phyloP scores from a whole-genome alignment of 306 rosid genomes.

The Ammopiptanthus mongolicus region DNA sequence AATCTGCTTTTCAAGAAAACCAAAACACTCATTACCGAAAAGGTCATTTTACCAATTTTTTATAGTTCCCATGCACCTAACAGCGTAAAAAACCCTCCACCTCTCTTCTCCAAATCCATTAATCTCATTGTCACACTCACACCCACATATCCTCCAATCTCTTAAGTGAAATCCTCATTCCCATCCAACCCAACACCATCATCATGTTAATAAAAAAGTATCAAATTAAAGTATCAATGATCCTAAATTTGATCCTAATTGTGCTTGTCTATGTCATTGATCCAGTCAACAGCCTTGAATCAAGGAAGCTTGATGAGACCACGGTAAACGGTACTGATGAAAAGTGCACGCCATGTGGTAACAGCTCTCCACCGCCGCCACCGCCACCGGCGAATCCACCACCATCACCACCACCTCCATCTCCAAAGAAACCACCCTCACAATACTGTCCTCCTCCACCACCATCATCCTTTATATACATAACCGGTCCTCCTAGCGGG shows the following conservation, averaged over 20 bases:
- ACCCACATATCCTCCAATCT: neutral
- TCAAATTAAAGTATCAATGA: slow-evolving; percentile 19
- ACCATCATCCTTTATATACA: slow-evolving; percentile 22
- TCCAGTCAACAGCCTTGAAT: slow-evolving; percentile 21
- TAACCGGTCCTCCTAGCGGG: slow-evolving; percentile 47
- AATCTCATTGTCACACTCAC: neutral
- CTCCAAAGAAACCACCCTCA: slow-evolving; percentile 30
- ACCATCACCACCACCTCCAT: slow-evolving; percentile 31
- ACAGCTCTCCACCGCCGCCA: slow-evolving; percentile 24
- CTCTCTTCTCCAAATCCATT: neutral
- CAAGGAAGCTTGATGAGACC: slow-evolving; percentile 40
- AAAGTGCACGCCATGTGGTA: slow-evolving; percentile 34
- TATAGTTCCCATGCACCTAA: slow-evolving; percentile 43
- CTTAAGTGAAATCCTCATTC: neutral
- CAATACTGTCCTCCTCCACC: slow-evolving; percentile 37
- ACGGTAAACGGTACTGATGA: neutral
- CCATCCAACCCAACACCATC: neutral
- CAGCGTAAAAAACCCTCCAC: slow-evolving; percentile 32
- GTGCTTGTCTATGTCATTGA: slow-evolving; percentile 1
- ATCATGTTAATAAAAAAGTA: slow-evolving; percentile 15
- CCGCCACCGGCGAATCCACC: slow-evolving; percentile 31
- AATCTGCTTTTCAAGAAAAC: neutral
- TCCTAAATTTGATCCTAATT: slow-evolving; percentile 19
- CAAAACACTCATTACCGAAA: neutral
- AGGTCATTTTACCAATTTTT: slow-evolving; percentile 1